These are phyloP conservation scores for Anisodus acutangulus DNA, from an alignment of 257 asterid species.

Conservation along the genomic window DNA sequence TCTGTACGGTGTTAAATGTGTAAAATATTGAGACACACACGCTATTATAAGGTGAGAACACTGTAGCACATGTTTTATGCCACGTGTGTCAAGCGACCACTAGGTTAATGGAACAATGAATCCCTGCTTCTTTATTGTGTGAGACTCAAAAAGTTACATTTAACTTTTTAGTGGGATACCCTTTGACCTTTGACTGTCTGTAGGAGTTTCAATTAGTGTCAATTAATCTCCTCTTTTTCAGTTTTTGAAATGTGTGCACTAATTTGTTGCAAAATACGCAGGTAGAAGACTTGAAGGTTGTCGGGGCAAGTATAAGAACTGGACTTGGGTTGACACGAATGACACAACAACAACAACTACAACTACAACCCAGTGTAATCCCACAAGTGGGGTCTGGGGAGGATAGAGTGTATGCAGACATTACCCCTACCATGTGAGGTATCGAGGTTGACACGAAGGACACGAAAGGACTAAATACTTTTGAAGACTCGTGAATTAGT, in stretches of 20 bases:
- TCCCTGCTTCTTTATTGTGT: background rate
- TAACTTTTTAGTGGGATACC: background rate
- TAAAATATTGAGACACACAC: background rate
- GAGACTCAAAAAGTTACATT: background rate
- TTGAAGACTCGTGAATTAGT: background rate
- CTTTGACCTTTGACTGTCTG: background rate
- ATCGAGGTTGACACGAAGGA: slow-evolving; percentile 15
- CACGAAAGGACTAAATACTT: slow-evolving; percentile 42
- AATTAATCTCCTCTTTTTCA: background rate
- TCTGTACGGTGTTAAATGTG: background rate
- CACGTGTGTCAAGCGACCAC: background rate
- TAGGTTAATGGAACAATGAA: background rate
- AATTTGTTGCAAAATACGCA: slow-evolving; percentile 34
- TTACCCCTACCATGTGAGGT: too few relatives aligned
- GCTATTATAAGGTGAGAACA: slow-evolving; percentile 1
- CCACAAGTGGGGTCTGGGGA: too few relatives aligned
- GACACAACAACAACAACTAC: too few relatives aligned
- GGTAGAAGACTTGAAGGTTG: slow-evolving; percentile 68
- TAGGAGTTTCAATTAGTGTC: background rate
- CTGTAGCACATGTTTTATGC: background rate
- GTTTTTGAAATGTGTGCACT: background rate
- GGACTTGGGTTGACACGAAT: slow-evolving; percentile 54
- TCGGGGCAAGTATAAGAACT: slow-evolving; percentile 63
- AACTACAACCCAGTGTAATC: too few relatives aligned
- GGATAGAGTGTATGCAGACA: too few relatives aligned